A percentile compares a stretch with the other conserved stretches of the same genome.
Conservation (phyloP, 2,329 filamentous ascomycete species). For the Aurifilum marmelostoma region DNA sequence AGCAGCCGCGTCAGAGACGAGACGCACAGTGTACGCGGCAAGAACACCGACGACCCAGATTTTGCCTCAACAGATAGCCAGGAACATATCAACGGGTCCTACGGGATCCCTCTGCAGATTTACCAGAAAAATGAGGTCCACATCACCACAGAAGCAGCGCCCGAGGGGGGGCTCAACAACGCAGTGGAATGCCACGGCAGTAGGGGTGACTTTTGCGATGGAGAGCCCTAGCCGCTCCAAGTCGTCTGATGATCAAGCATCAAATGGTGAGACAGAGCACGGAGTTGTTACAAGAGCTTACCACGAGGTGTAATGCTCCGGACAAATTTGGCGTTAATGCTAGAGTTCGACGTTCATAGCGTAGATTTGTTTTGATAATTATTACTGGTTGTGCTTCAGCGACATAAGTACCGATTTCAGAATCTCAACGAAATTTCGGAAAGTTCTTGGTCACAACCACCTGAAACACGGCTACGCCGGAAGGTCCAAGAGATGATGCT, state of each 20-base stretch:
- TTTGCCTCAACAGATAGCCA: slow-evolving; percentile 39
- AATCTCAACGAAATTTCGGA: neutral
- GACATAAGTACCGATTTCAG: neutral
- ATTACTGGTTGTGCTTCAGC: neutral
- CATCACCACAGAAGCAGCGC: slow-evolving; percentile 6
- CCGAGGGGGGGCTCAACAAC: neutral
- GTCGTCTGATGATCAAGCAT: neutral
- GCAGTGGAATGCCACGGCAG: slow-evolving; percentile 2
- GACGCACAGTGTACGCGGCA: neutral
- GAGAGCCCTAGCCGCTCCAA: neutral
- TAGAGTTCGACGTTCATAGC: neutral
- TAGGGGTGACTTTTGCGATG: slow-evolving; percentile 8
- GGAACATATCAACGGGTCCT: slow-evolving; percentile 41
- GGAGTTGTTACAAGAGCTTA: slow-evolving; percentile 5
- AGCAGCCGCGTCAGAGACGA: slow-evolving; percentile 1
- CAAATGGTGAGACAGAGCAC: slow-evolving; percentile 1
- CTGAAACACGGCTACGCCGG: neutral
- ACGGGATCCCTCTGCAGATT: slow-evolving; percentile 33
- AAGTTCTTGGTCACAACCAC: neutral
- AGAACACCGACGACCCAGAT: neutral
- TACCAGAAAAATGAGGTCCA: slow-evolving; percentile 31
- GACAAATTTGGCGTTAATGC: neutral
- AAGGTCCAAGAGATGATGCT: neutral
- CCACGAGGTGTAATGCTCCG: neutral
- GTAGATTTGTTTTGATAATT: too few relatives aligned